These are phyloP conservation scores for Cyathus striatus DNA, from an alignment of 768 basidiomycete species.

Conservation along the genomic window DNA sequence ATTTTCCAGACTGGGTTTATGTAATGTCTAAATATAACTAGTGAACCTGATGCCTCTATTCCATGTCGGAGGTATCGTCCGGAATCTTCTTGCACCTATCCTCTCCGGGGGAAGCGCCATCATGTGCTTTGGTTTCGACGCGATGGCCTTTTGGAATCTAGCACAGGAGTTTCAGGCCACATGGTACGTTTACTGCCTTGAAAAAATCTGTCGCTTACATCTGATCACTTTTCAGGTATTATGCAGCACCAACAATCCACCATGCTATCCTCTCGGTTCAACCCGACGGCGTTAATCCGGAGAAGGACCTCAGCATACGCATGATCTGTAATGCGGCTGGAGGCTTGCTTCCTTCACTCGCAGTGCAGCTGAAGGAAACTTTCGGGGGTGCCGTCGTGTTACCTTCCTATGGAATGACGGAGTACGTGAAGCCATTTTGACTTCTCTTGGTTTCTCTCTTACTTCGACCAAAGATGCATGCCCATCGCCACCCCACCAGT, in stretches of 20 bases:
- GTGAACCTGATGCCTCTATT: constrained; percentile 54
- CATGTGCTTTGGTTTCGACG: constrained; percentile 51
- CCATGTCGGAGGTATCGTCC: constrained; percentile 57
- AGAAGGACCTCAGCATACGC: constrained; percentile 32
- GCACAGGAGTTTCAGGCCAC: constrained; percentile 31
- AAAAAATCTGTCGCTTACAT: not conserved
- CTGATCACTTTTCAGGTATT: constrained; percentile 30
- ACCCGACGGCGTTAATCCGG: constrained; percentile 22
- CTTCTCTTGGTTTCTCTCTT: constrained; percentile 5
- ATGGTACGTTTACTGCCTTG: constrained; percentile 34
- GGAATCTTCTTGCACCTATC: constrained; percentile 53
- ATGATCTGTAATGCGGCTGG: constrained; percentile 49
- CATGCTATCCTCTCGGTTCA: constrained; percentile 40
- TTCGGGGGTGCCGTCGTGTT: constrained; percentile 52
- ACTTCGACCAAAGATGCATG: constrained; percentile 31
- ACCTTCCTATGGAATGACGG: constrained; percentile 59
- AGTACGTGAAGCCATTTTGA: constrained; percentile 19
- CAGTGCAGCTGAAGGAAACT: constrained; percentile 38
- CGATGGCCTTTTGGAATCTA: constrained; percentile 44
- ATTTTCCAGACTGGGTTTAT: constrained; percentile 1
- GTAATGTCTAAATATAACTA: constrained; percentile 8
- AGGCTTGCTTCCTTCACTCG: constrained; percentile 47
- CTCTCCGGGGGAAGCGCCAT: constrained; percentile 51
- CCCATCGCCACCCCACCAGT: constrained; percentile 41
- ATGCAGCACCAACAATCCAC: constrained; percentile 45